A percentile compares a stretch with the other conserved stretches of the same genome.
Conservation (phyloP, 2,329 filamentous ascomycete species). For the Pseudopyrenochaeta lycopersici region DNA sequence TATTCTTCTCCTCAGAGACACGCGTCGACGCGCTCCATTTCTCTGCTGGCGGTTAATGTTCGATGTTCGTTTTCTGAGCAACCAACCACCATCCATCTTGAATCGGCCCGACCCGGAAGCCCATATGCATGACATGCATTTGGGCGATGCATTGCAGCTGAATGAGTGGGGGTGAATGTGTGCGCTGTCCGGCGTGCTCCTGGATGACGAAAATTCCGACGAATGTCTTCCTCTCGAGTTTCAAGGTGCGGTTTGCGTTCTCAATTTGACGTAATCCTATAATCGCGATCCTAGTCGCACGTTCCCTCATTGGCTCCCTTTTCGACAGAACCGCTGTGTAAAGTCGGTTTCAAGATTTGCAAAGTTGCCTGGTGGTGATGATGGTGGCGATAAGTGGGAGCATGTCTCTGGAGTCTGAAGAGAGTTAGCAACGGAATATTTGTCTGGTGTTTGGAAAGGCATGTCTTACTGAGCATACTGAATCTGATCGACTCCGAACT, state of each 20-base stretch:
- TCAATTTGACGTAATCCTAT: too few species aligned
- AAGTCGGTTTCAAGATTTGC: conserved; percentile 41
- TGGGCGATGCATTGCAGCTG: background rate
- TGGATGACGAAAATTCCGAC: background rate
- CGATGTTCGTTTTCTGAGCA: background rate
- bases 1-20: background rate
- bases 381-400: conserved; percentile 21
- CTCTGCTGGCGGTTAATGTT: background rate
- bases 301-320: background rate
- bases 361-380: conserved; percentile 14
- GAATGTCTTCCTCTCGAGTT: background rate
- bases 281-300: too few species aligned
- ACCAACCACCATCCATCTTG: background rate
- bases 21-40: background rate
- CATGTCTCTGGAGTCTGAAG: conserved; percentile 37
- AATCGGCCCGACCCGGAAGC: background rate
- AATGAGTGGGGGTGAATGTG: background rate
- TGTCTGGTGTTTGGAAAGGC: background rate
- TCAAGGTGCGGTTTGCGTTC: too few species aligned
- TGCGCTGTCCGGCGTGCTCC: background rate
- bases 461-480: conserved; percentile 34
- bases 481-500: conserved; percentile 27
- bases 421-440: background rate
- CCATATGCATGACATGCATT: background rate
- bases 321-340: conserved; percentile 32